These are phyloP conservation scores for Epichloe uncinata DNA, from an alignment of 2,329 filamentous ascomycete species.

Conservation along the genomic window DNA sequence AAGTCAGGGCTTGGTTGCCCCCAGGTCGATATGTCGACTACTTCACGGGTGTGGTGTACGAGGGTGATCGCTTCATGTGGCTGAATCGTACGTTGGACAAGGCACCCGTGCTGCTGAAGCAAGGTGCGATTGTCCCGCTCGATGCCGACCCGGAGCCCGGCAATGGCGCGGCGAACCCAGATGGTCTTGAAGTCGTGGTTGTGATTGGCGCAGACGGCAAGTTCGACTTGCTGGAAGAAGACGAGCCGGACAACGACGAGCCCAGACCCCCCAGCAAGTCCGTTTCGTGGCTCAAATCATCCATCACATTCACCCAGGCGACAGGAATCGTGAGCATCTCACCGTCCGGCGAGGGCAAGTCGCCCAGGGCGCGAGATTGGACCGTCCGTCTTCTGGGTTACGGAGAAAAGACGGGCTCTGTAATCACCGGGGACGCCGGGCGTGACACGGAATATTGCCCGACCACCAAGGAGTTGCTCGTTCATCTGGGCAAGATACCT, in stretches of 20 bases:
- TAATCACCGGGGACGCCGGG: neutral
- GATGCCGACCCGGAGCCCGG: slow-evolving; percentile 28
- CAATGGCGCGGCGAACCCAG: slow-evolving; percentile 35
- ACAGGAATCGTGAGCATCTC: slow-evolving; percentile 5
- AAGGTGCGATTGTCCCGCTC: slow-evolving; percentile 45
- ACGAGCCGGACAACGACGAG: slow-evolving; percentile 5
- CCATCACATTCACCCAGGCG: slow-evolving; percentile 6
- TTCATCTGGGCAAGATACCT: slow-evolving; percentile 6
- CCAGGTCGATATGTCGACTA: slow-evolving; percentile 41
- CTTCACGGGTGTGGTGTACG: slow-evolving; percentile 43
- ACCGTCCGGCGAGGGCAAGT: neutral
- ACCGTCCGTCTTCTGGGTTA: slow-evolving; percentile 6
- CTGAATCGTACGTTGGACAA: slow-evolving; percentile 35
- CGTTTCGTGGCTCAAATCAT: slow-evolving; percentile 5
- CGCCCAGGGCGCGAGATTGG: slow-evolving; percentile 3
- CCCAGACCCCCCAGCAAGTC: neutral
- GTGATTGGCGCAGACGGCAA: slow-evolving; percentile 33
- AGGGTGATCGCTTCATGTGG: slow-evolving; percentile 37
- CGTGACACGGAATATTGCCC: too few relatives aligned
- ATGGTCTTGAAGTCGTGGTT: slow-evolving; percentile 33
- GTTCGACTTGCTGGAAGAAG: slow-evolving; percentile 17
- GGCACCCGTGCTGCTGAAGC: slow-evolving; percentile 38
- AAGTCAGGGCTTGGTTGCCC: slow-evolving; percentile 44
- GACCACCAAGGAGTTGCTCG: neutral
- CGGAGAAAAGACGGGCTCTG: neutral